Evolutionary conservation across 2,329 filamentous ascomycete species (phyloP).

Genomic region (Cladosporium sp.): DNA sequence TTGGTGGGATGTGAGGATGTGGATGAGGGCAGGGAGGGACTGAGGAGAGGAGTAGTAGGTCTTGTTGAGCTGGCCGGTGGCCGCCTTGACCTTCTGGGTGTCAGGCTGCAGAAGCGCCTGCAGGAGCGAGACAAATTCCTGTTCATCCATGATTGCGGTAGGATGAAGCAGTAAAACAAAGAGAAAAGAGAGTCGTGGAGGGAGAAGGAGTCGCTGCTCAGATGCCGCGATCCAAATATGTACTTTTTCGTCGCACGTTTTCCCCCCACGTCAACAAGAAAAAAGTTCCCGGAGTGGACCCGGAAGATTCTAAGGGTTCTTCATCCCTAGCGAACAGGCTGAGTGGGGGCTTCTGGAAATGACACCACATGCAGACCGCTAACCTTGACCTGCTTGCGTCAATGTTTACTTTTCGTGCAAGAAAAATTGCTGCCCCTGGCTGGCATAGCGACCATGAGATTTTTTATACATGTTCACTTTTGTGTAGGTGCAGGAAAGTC

Average conservation of each 20-base stretch:
- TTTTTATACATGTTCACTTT: background rate
- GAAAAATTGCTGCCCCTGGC: background rate
- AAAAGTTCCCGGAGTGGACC: background rate
- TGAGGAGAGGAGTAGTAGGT: constrained; percentile 87
- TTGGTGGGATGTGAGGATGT: constrained; percentile 80
- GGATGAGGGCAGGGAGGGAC: constrained; percentile 81
- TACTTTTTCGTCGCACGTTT: constrained; percentile 3
- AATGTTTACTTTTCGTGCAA: constrained; percentile 3
- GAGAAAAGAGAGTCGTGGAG: constrained; percentile 15
- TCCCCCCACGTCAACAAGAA: constrained; percentile 7
- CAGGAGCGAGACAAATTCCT: constrained; percentile 82
- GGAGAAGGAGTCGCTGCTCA: background rate
- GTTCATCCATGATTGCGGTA: constrained; percentile 66
- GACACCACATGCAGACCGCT: constrained; percentile 6
- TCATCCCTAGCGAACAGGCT: background rate
- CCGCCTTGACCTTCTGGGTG: constrained; percentile 75
- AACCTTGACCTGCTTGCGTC: constrained; percentile 2
- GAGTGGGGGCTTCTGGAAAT: constrained; percentile 8
- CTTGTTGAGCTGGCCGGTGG: constrained; percentile 87
- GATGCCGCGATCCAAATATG: constrained; percentile 2
- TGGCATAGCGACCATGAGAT: background rate
- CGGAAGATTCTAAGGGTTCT: background rate
- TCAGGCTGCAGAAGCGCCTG: constrained; percentile 86
- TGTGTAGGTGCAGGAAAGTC: background rate
- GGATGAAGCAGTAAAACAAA: constrained; percentile 19